Base-by-base conservation (phyloP, 2,329 filamentous ascomycete species). In the Calonectria ilicicola region DNA sequence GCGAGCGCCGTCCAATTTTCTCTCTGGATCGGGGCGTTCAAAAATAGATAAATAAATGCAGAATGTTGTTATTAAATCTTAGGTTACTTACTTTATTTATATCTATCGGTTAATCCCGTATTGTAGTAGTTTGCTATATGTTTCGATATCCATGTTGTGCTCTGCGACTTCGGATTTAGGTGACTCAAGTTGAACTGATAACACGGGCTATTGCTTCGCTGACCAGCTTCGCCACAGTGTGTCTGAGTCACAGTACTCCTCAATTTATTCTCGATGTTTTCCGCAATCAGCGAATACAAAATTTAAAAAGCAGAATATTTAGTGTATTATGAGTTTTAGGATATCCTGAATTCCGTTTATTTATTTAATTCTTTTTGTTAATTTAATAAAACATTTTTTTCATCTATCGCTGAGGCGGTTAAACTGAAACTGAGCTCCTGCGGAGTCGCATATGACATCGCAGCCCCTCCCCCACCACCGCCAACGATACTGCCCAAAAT, bases 401-500 rank as follows among this genome's bases (percentile, higher is more conserved):
- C 14, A 69, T 75, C 69, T 69, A 15, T 49, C 19, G 12, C 19
- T 21, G 29, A 63, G 46, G 46, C 46, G 66, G 63, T 44, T 51
- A 14, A 32, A 17, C 35, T 53, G 10, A 42, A 56, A 42, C 69
- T 64, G 40, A 72, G 65, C 69, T 64, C 51, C 63, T 67, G 65
- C 49, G 58, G 69, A 60, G 58, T 32, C 32, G 27, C 63, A 49
- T 65, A 72, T 72, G 65, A 72, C 69, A 72, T 72, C 72, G 77
- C 74, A 69, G 70, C 69, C 74, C 76, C 75, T 72, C 77, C 75
- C 76, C 78, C 73, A 79, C 75, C 75, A 77, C 60, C 40, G 40
- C 40, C 65, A 64, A 65, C 47, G 65, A 72, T 71, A 73, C 74
- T 70, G 70, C 69, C 67, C 65, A 79, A 79, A 79, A 77, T 68